Evolutionary conservation across 73 alveolate species (phyloP), one percentile per base, ranked within the genome.

Genomic region (Paramecium primaurelia): DNA sequence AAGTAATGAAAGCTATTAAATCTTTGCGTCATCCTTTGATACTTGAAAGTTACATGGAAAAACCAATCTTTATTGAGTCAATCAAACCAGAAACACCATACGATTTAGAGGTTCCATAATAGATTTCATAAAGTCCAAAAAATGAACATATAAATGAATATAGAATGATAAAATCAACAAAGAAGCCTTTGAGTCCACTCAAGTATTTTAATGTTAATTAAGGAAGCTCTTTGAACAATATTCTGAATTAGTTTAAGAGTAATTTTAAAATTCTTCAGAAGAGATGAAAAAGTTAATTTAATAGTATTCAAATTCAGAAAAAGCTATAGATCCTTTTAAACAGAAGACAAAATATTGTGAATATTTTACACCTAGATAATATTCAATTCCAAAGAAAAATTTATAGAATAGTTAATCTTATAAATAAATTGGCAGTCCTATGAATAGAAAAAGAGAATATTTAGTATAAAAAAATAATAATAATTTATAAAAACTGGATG

Each of bases 241-340:
- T 64, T 64, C 84, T 64, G 84, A 64, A 11, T 34, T 64, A 64
- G 84, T 64, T 64, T 32, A 64, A 64, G 84, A 64, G 26, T 64
- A 64, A 64, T 64, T 32, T 64, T 12, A 28, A 16, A 64, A 64
- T 64, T 64, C 84, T 10, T 64, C 84, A 3, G 84, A 64, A 6
- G 22, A 64, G 26, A 64, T 64, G 84, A 64, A 64, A 64, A 64
- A 64, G 28, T 3, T 64, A 26, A 64, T 64, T 64, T 3, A 26
- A 32, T 34, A 34, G 42, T 26, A 64, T 64, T 64, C 84, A 12
- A 34, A 18, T 64, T 32, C 84, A 64, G 84, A 64, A 64, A 54
- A 32, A 28, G 49, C 12, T 34, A 18, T 32, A 28, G 84, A 28
- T 6, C 51, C 84, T 34, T 28, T 64, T 0, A 64, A 64, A 26